A percentile compares a stretch with the other conserved stretches of the same genome.
These are phyloP conservation scores for Yarrowia yakushimensis DNA, from an alignment of 805 yeast genomes.

Conservation along the genomic window DNA sequence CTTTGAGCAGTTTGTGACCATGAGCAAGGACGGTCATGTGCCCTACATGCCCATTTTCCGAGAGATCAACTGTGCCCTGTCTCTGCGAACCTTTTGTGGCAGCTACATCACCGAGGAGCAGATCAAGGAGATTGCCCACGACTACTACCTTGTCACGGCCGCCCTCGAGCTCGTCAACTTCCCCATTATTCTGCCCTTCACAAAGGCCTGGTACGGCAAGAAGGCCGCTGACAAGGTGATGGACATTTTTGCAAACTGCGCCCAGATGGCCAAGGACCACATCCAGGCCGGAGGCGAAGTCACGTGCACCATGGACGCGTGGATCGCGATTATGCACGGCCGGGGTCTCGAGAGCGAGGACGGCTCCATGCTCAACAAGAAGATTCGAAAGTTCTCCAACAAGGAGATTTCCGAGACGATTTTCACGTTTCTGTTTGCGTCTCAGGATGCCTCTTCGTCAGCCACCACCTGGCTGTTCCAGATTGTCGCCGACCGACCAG, in stretches of 20 bases:
- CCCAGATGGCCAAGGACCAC: slow-evolving; percentile 78
- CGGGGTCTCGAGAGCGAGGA: slow-evolving; percentile 50
- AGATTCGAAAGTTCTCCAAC: slow-evolving; percentile 79
- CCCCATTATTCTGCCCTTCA: slow-evolving; percentile 93
- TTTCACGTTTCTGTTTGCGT: slow-evolving; percentile 94
- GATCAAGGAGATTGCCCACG: slow-evolving; percentile 82
- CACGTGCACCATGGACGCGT: slow-evolving; percentile 89
- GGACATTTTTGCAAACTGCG: slow-evolving; percentile 86
- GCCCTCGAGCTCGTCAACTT: slow-evolving; percentile 96
- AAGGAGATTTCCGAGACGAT: slow-evolving; percentile 94
- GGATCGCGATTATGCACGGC: slow-evolving; percentile 77
- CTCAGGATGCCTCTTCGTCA: slow-evolving; percentile 97
- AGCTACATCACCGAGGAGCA: slow-evolving; percentile 90
- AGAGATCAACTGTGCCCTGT: slow-evolving; percentile 92
- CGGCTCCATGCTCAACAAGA: slow-evolving; percentile 40
- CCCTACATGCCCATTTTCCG: slow-evolving; percentile 91
- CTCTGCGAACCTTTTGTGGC: slow-evolving; percentile 93
- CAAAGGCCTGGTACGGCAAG: slow-evolving; percentile 98
- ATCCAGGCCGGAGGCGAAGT: slow-evolving; percentile 76
- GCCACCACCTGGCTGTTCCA: slow-evolving; percentile 98
- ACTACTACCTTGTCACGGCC: slow-evolving; percentile 87
- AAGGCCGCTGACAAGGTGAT: slow-evolving; percentile 89
- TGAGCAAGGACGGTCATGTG: slow-evolving; percentile 59
- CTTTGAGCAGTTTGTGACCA: slow-evolving; percentile 58
- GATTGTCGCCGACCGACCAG: slow-evolving; percentile 92